Evolutionary conservation across 2,329 filamentous ascomycete species (phyloP), one percentile per base, ranked within the genome.

Genomic region (Harringtonia lauricola): DNA sequence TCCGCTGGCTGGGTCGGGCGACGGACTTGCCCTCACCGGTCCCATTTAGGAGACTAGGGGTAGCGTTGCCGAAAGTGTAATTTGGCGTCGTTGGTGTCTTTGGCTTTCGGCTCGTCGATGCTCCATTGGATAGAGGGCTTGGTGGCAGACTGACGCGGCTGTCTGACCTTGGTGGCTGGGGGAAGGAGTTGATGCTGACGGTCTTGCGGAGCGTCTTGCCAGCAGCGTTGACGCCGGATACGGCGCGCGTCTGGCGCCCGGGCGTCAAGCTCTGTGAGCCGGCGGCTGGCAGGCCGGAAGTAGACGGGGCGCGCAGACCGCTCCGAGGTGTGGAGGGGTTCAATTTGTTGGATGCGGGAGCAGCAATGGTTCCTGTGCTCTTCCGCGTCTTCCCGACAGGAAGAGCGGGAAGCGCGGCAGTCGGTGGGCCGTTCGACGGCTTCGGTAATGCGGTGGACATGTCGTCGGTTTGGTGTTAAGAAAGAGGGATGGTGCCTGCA

Each of bases 101-200:
- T 34, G 69, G 64, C 57, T 73, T 82, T 51, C 69, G 72, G 50
- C 57, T 50, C 1, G 63, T 59, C 43, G 68, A 65, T 9, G 65
- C 67, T 34, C 74, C 76, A 47, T 63, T 66, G 17, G 73, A 71
- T 37, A 81, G 62, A 49, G 72, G 78, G 62, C 76, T 76, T 43
- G 71, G 76, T 41, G 76, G 85, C 45, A 79, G 67, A 63, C 72
- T 87, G 54, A 66, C 66, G 51, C 74, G 71, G 43, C 64, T 71
- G 43, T 74, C 72, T 39, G 79, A 76, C 52, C 81, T 81, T 14
- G 90, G 90, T 14, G 90, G 90, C 51, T 94, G 85, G 26, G 90
- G 90, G 57, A 96, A 95, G 1, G 87, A 82, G 58, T 89, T 90
- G 57, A 95, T 94, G 70, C 89, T 95, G 56, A 94, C 83, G 1